phyloP scores from a whole-genome alignment of 2,329 filamentous ascomycete species.

The Ustulina deusta region DNA sequence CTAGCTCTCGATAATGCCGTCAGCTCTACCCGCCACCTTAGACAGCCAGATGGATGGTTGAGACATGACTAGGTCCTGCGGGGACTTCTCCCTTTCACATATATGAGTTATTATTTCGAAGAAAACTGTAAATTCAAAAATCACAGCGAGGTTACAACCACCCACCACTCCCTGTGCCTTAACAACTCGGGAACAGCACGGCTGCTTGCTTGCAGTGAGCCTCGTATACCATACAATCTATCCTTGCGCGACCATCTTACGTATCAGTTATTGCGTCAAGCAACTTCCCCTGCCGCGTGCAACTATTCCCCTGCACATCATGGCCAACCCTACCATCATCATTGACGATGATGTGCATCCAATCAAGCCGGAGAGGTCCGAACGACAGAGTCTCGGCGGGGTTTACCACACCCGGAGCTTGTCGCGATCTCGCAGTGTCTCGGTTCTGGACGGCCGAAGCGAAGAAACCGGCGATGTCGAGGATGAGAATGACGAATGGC shows the following conservation, averaged over 20 bases:
- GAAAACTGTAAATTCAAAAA: constrained; percentile 23
- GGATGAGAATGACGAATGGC: constrained; percentile 52
- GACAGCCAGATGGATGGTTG: not conserved
- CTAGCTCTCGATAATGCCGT: constrained; percentile 7
- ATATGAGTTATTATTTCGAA: constrained; percentile 28
- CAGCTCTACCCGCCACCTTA: constrained; percentile 7
- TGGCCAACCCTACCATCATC: constrained; percentile 46
- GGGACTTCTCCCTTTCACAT: not conserved
- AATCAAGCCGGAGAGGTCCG: constrained; percentile 41
- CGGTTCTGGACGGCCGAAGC: constrained; percentile 42
- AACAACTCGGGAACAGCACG: not conserved
- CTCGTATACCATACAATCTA: constrained; percentile 6
- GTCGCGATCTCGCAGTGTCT: constrained; percentile 45
- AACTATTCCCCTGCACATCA: constrained; percentile 24
- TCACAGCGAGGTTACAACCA: constrained; percentile 1
- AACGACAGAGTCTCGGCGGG: constrained; percentile 46
- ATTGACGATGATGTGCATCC: constrained; percentile 47
- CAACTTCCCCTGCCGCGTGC: constrained; percentile 10
- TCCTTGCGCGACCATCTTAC: constrained; percentile 19
- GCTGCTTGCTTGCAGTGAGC: constrained; percentile 10
- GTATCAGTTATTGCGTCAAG: constrained; percentile 19
- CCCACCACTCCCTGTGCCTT: not conserved
- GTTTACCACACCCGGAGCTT: constrained; percentile 52
- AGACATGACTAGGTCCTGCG: not conserved
- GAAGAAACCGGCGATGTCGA: constrained; percentile 48